Evolutionary conservation across 2,329 filamentous ascomycete species (phyloP).

Genomic region (Scleromitrula shiraiana): DNA sequence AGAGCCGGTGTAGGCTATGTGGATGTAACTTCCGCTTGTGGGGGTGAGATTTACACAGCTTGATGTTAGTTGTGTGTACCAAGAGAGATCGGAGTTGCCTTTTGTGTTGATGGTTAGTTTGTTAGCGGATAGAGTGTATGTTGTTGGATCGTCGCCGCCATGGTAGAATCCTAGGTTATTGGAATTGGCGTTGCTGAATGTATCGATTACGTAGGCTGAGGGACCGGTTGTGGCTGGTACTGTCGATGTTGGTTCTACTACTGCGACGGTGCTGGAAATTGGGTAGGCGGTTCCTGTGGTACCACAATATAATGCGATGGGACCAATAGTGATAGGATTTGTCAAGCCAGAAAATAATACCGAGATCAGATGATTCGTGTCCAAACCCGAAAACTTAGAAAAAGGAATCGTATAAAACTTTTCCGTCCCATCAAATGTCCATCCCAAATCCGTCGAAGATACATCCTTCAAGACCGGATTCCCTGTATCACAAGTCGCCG

Average conservation of each 20-base stretch:
- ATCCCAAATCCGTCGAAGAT: slow-evolving; percentile 42
- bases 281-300: slow-evolving; percentile 41
- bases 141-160: slow-evolving; percentile 53
- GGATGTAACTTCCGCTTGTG: slow-evolving; percentile 52
- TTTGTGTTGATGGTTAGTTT: slow-evolving; percentile 48
- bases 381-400: slow-evolving; percentile 41
- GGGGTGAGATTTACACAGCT: slow-evolving; percentile 48
- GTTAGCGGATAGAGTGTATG: slow-evolving; percentile 41
- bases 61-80: slow-evolving; percentile 49
- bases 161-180: slow-evolving; percentile 60
- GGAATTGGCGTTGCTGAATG: slow-evolving; percentile 42
- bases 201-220: slow-evolving; percentile 50
- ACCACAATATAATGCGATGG: slow-evolving; percentile 52
- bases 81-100: slow-evolving; percentile 50
- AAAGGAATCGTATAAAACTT: slow-evolving; percentile 52
- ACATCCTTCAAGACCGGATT: slow-evolving; percentile 24
- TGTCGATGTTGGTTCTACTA: slow-evolving; percentile 38
- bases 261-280: slow-evolving; percentile 34
- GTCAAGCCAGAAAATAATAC: slow-evolving; percentile 43
- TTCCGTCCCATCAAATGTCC: slow-evolving; percentile 53
- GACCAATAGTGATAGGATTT: slow-evolving; percentile 43
- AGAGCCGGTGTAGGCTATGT: slow-evolving; percentile 55
- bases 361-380: slow-evolving; percentile 43
- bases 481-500: slow-evolving; percentile 32
- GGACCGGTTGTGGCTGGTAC: slow-evolving; percentile 42